Evolutionary conservation across 176 grass and related monocot species (phyloP).

Genomic region (Ampelocalamus luodianensis): DNA sequence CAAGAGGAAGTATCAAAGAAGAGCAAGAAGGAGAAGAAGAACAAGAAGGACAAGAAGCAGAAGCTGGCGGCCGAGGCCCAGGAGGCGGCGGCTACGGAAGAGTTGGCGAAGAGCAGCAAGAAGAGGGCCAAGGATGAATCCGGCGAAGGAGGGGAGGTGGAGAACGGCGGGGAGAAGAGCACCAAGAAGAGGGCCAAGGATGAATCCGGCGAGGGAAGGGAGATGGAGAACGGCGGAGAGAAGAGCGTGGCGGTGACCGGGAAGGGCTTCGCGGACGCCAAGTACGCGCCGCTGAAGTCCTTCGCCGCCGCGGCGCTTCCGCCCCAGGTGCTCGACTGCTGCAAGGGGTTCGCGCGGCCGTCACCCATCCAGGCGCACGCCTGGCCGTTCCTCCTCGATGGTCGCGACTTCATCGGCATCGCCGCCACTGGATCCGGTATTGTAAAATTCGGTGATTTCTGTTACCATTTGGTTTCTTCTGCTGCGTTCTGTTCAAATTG

Average conservation of each 20-base stretch:
- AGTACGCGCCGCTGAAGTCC: slow-evolving; percentile 71
- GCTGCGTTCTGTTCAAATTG: not conserved
- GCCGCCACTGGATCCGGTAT: slow-evolving; percentile 95
- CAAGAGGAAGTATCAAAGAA: slow-evolving; percentile 36
- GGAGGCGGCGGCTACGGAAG: slow-evolving; percentile 4
- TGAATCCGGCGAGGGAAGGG: slow-evolving; percentile 6
- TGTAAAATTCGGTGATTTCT: not conserved
- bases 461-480: not conserved
- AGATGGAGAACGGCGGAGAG: slow-evolving; percentile 33
- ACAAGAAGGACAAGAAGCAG: slow-evolving; percentile 63
- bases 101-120: slow-evolving; percentile 34
- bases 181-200: slow-evolving; percentile 38
- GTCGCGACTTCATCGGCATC: slow-evolving; percentile 87
- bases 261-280: slow-evolving; percentile 57
- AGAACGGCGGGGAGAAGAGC: slow-evolving; percentile 36
- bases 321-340: slow-evolving; percentile 72
- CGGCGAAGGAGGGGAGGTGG: not conserved
- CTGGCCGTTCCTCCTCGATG: slow-evolving; percentile 88
- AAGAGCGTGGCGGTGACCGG: slow-evolving; percentile 65
- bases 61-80: slow-evolving; percentile 42
- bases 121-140: slow-evolving; percentile 28
- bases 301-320: slow-evolving; percentile 75
- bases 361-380: slow-evolving; percentile 91
- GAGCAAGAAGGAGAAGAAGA: slow-evolving; percentile 52
- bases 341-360: slow-evolving; percentile 70